Percentiles rank a stretch among this genome's conserved stretches.
Evolutionary conservation across 2,329 filamentous ascomycete species (phyloP).

Genomic region (Cladosporium sp.): DNA sequence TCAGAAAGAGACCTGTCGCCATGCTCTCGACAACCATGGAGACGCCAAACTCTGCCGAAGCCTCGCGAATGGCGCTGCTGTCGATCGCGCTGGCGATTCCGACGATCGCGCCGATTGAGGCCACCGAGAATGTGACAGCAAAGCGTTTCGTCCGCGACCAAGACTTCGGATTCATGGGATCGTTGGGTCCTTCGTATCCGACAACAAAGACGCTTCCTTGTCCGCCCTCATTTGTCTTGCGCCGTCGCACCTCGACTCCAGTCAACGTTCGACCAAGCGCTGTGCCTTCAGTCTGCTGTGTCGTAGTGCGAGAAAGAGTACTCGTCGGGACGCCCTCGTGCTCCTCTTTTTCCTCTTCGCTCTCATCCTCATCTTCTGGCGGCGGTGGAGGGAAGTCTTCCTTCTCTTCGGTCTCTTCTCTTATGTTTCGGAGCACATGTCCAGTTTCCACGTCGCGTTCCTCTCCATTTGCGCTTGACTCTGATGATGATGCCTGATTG

Average conservation of each 20-base stretch:
- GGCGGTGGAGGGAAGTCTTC: not conserved
- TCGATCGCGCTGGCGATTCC: slow-evolving; percentile 8
- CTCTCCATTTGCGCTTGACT: slow-evolving; percentile 16
- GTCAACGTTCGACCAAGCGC: slow-evolving; percentile 31
- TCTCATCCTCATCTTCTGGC: slow-evolving; percentile 7
- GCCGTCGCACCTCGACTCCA: slow-evolving; percentile 32
- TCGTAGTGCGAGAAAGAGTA: slow-evolving; percentile 25
- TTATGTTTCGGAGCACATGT: not conserved
- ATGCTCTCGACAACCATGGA: slow-evolving; percentile 10
- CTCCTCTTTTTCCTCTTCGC: slow-evolving; percentile 15
- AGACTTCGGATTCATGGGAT: slow-evolving; percentile 9
- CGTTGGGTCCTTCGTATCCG: slow-evolving; percentile 6
- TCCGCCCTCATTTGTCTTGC: slow-evolving; percentile 31
- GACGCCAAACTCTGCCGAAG: slow-evolving; percentile 9
- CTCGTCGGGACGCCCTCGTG: slow-evolving; percentile 14
- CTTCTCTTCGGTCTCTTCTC: slow-evolving; percentile 10
- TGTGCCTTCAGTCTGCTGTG: slow-evolving; percentile 27
- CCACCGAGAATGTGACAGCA: not conserved
- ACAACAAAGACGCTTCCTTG: slow-evolving; percentile 22
- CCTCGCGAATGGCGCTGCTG: not conserved
- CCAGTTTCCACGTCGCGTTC: slow-evolving; percentile 17
- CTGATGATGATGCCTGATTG: slow-evolving; percentile 10
- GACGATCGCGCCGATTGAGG: slow-evolving; percentile 1
- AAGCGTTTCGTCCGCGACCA: slow-evolving; percentile 9
- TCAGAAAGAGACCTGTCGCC: slow-evolving; percentile 34